Base-by-base conservation (phyloP, 2,329 filamentous ascomycete genomes). In the Trichophyton rubrum region DNA sequence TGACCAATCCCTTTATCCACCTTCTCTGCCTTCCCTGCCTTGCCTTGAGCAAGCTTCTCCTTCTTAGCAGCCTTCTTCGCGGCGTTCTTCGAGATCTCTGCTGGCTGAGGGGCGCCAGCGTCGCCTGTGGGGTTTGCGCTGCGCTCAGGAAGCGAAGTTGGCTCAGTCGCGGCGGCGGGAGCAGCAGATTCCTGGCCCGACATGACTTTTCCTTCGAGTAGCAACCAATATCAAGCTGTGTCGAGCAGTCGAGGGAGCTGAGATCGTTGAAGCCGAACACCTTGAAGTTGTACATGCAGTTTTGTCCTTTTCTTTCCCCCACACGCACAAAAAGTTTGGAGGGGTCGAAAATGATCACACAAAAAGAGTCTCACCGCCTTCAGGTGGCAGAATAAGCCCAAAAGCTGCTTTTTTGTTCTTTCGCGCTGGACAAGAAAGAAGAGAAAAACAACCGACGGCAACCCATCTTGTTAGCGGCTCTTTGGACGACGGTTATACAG, bases 21-120 rank as follows among this genome's bases (percentile, higher is more conserved):
- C 27, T 41, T 33, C 8, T 64, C 62, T 6, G 67, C 67, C 62
- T 74, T 73, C 8, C 70, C 68, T 1, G 73, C 74, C 65, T 78
- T 76, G 24, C 73, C 72, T 30, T 71, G 74, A 61, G 71, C 69
- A 43, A 77, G 71, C 65, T 79, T 73, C 17, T 73, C 71, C 59
- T 70, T 67, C 67, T 81, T 81, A 59, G 68, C 77, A 66, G 74
- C 79, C 71, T 79, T 81, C 68, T 77, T 80, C 61, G 68, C 72
- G 22, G 74, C 73, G 62, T 73, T 76, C 65, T 75, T 75, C 13
- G 73, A 75, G 22, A 69, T 60, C 58, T 74, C 71, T 35, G 68
- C 71, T 11, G 63, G 63, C 68, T 66, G 58, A 66, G 66, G 62
- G 66, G 58, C 58, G 24, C 61, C 61, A 38, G 51, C 68, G 62